Evolutionary conservation across 1,139 yeast species (phyloP).

Genomic region (Sugiyamaella neomexicana): DNA sequence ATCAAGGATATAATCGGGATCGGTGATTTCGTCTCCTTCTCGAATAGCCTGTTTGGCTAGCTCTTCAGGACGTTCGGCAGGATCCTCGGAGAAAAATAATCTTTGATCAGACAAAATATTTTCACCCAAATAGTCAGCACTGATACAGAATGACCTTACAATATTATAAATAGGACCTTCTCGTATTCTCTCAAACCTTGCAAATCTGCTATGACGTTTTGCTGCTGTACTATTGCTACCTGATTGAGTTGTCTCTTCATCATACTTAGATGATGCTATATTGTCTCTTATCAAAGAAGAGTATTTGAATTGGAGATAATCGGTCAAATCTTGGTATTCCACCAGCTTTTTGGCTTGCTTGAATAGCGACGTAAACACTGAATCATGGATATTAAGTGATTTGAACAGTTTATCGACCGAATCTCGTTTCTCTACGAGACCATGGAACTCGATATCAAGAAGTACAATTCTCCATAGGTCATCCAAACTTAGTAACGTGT

Average conservation of each 20-base stretch:
- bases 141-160: constrained; percentile 72
- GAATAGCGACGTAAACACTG: constrained; percentile 56
- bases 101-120: constrained; percentile 73
- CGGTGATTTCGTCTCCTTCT: constrained; percentile 34
- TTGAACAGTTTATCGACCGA: constrained; percentile 60
- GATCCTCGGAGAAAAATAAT: constrained; percentile 70
- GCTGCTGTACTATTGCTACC: constrained; percentile 14
- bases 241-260: constrained; percentile 26
- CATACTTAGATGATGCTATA: constrained; percentile 30
- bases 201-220: constrained; percentile 71
- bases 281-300: constrained; percentile 64
- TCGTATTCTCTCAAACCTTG: constrained; percentile 74
- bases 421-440: constrained; percentile 72
- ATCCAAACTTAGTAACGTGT: constrained; percentile 49
- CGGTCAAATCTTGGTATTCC: constrained; percentile 85
- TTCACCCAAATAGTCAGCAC: constrained; percentile 79
- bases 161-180: constrained; percentile 66
- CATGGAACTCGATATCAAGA: constrained; percentile 85
- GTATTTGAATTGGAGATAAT: constrained; percentile 78
- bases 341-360: constrained; percentile 63
- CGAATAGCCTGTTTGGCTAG: constrained; percentile 52
- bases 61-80: constrained; percentile 62
- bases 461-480: constrained; percentile 91
- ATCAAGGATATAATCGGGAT: constrained; percentile 62
- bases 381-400: constrained; percentile 58